Conservation (phyloP, 495 filamentous ascomycete species). For the Staphylotrichum tortipilum region DNA sequence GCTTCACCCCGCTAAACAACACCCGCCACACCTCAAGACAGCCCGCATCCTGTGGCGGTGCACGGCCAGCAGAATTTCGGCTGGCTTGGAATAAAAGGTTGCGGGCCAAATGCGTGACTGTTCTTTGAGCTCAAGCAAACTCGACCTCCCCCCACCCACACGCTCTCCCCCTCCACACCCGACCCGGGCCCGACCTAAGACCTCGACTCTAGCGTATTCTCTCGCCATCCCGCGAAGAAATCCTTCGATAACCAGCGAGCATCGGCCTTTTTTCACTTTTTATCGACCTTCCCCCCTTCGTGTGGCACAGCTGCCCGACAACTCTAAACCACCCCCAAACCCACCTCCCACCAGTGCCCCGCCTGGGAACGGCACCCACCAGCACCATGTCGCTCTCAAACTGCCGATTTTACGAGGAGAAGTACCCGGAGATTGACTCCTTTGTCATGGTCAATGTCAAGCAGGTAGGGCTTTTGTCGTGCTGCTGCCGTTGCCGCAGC, state of each 20-base stretch:
- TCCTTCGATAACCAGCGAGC: background rate
- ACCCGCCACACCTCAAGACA: constrained; percentile 24
- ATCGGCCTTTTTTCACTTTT: background rate
- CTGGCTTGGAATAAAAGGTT: constrained; percentile 23
- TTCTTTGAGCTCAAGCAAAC: constrained; percentile 16
- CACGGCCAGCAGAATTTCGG: constrained; percentile 27
- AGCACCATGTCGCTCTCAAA: constrained; percentile 89
- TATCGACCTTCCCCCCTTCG: background rate
- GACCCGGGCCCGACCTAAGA: no score
- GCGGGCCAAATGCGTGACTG: constrained; percentile 21
- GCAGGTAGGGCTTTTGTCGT: constrained; percentile 68
- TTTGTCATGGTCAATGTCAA: constrained; percentile 99
- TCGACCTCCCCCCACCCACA: no score
- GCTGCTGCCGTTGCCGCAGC: background rate
- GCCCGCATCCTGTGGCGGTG: no score
- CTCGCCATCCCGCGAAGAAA: background rate
- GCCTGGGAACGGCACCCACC: constrained; percentile 21
- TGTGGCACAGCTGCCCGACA: constrained; percentile 2
- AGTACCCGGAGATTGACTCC: constrained; percentile 92
- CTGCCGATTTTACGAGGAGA: constrained; percentile 92
- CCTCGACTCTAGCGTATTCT: no score
- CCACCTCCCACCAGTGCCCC: constrained; percentile 13
- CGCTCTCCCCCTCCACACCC: no score
- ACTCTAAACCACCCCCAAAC: background rate
- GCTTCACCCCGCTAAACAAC: constrained; percentile 8